Conservation (phyloP, 441 rosid genomes). For the Euphorbia neoarborescens region DNA sequence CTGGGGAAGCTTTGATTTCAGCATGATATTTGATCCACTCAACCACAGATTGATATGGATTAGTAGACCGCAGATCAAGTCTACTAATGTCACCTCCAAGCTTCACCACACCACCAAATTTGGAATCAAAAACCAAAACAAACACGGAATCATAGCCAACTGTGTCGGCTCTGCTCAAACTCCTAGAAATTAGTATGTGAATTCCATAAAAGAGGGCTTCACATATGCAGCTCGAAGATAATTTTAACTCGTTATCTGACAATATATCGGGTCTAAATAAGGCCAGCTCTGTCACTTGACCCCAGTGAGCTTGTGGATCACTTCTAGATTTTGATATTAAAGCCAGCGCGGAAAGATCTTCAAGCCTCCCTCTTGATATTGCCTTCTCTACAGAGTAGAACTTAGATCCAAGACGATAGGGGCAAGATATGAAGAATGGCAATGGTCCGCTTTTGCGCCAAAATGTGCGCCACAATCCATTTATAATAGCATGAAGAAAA, state of each 20-base stretch:
- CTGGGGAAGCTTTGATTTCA: constrained; percentile 41
- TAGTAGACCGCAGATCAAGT: constrained; percentile 29
- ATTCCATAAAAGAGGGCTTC: constrained; percentile 60
- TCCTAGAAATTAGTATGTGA: constrained; percentile 47
- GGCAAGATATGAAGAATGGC: constrained; percentile 45
- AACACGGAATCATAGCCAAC: constrained; percentile 32
- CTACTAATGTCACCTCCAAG: constrained; percentile 46
- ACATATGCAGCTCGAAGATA: constrained; percentile 41
- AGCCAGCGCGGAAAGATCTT: constrained; percentile 49
- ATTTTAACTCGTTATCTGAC: constrained; percentile 34
- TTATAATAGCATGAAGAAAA: constrained; percentile 40
- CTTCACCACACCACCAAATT: constrained; percentile 56
- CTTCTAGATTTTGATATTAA: constrained; percentile 34
- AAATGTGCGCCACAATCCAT: constrained; percentile 57
- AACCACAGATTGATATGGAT: constrained; percentile 35
- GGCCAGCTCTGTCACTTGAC: constrained; percentile 41
- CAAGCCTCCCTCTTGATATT: constrained; percentile 44
- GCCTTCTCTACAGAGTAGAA: constrained; percentile 48
- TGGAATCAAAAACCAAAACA: constrained; percentile 52
- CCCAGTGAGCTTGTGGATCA: constrained; percentile 42
- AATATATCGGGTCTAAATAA: constrained; percentile 40
- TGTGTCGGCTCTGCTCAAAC: constrained; percentile 33
- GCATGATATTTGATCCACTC: constrained; percentile 53
- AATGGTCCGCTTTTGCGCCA: constrained; percentile 46
- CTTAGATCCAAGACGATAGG: constrained; percentile 43